A percentile compares a stretch with the other conserved stretches of the same genome.
phyloP scores from a whole-genome alignment of 2,329 filamentous ascomycete species.

The Aspergillus jensenii region DNA sequence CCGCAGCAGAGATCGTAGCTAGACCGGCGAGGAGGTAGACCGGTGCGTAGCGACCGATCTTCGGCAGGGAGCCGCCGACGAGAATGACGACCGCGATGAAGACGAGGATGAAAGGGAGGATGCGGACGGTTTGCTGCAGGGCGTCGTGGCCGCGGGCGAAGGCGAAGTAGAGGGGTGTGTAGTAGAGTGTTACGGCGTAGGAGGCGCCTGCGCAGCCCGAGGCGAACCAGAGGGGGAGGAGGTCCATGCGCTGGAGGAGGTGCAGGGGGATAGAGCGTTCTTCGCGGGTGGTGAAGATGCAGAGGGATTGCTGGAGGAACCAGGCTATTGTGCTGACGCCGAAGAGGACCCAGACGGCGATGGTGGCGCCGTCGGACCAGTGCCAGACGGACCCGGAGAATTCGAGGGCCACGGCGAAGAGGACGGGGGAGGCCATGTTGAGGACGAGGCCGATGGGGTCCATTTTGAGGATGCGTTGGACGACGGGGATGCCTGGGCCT shows the following conservation, averaged over 20 bases:
- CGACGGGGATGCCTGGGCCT: constrained; percentile 20
- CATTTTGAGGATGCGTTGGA: constrained; percentile 33
- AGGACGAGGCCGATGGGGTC: constrained; percentile 51
- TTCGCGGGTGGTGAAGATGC: constrained; percentile 46
- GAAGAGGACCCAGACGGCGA: constrained; percentile 31
- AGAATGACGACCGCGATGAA: constrained; percentile 20
- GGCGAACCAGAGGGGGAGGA: constrained; percentile 46
- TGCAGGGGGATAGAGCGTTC: constrained; percentile 52
- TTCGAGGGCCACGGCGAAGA: constrained; percentile 49
- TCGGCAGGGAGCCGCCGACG: constrained; percentile 20
- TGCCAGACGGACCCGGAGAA: constrained; percentile 52
- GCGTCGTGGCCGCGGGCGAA: constrained; percentile 48
- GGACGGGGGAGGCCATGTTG: constrained; percentile 41
- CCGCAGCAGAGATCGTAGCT: background rate
- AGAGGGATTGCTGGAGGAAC: constrained; percentile 44
- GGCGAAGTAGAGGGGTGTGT: constrained; percentile 56
- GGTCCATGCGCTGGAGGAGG: constrained; percentile 40
- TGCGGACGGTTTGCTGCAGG: constrained; percentile 28
- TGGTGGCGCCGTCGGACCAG: constrained; percentile 43
- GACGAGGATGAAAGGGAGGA: constrained; percentile 34
- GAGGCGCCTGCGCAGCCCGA: constrained; percentile 37
- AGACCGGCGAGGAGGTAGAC: constrained; percentile 26
- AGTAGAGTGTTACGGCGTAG: constrained; percentile 48
- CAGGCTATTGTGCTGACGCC: constrained; percentile 48
- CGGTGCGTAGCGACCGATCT: constrained; percentile 22